Base-by-base conservation (phyloP, 352 stramenopile genomes). In the Phytophthora cryptogea region DNA sequence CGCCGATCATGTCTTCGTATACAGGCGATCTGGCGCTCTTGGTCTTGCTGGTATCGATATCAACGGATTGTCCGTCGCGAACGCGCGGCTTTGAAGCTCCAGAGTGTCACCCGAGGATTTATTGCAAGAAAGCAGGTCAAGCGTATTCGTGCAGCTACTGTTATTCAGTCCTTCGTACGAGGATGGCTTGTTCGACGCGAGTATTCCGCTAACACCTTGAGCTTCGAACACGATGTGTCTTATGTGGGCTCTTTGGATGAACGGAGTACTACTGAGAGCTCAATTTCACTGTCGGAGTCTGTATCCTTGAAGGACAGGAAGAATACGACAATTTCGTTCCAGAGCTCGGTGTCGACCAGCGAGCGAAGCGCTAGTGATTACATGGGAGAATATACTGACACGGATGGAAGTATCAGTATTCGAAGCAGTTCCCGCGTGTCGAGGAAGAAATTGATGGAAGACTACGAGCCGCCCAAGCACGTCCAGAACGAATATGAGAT, bases 401-500 rank as follows among this genome's bases (percentile, higher is more conserved):
- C 62, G 13, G 76, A 89, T 31, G 59, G 67, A 28, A 72, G 70
- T 8, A 76, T 70, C 47, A 69, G 71, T 14, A 70, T 80, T 35
- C 41, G 76, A 46, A 82, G 74, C 32, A 76, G 70, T 39, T 76
- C 73, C 23, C 83, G 67, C 4, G 66, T 76, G 10, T 90, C 81
- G 9, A 76, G 76, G 27, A 89, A 88, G 59, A 77, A 83, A 30
- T n/a, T 70, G 59, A 70, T 86, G 0, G 74, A 77, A 2, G 66
- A 78, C 37, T 91, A 94, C 59, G 70, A 83, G 17, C 82, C 83
- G 4, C 80, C 81, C 1, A 81, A 76, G 51, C 73, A 85, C 17
- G 81, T 94, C 35, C 64, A 80, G 33, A 82, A 86, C 59, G 83
- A 94, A 69, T 95, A 95, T 59, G 81, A 92, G 37, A 93, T 95